Base-by-base conservation (phyloP, 129 eudicot species). In the Heracleum sosnowskyi region DNA sequence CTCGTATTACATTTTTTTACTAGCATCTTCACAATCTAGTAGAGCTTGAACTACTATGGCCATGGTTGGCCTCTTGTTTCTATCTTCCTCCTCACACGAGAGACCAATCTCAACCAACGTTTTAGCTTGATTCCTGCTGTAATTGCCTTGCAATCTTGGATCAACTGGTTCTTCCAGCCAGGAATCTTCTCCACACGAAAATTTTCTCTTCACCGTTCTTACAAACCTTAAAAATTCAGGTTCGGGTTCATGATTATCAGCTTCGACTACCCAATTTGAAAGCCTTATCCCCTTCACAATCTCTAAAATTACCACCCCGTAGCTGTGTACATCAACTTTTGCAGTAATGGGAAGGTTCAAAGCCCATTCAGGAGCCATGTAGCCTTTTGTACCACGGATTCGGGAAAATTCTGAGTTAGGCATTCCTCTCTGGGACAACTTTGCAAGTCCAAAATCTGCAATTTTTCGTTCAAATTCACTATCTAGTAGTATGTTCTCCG, bases 41-140 rank as follows among this genome's bases (percentile, higher is more conserved):
- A 87, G 82, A 77, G 74, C 33, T 60, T 87, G 84, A 26, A 76
- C 90, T n/a, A 84, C 84, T 28, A 78, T 64, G 45, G 73, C 90
- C 90, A 87, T 87, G 5, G 81, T 76, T 7, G 90, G 90, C 64
- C 90, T 75, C 81, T 77, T 82, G 64, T 77, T 82, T 79, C 84
- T 82, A 40, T 87, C 88, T 44, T 82, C 88, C 57, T 84, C 83
- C 37, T 82, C 88, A 62, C 88, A 84, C 7, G 79, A 79, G 15
- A 87, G 72, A 26, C 88, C 88, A 0, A 85, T n/a, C 36, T 74
- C 73, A 45, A 82, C 76, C 76, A 89, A 63, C 39, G 45, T 79
- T 55, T 33, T 62, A 0, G 86, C 93, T 40, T 89, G 91, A 0
- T 81, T 82, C 71, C 80, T 81, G 73, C 78, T 77, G 57, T 81